A percentile compares a stretch with the other conserved stretches of the same genome.
These are phyloP conservation scores for Hapsidospora chrysogenum DNA, from an alignment of 495 filamentous ascomycete species.

Conservation along the genomic window DNA sequence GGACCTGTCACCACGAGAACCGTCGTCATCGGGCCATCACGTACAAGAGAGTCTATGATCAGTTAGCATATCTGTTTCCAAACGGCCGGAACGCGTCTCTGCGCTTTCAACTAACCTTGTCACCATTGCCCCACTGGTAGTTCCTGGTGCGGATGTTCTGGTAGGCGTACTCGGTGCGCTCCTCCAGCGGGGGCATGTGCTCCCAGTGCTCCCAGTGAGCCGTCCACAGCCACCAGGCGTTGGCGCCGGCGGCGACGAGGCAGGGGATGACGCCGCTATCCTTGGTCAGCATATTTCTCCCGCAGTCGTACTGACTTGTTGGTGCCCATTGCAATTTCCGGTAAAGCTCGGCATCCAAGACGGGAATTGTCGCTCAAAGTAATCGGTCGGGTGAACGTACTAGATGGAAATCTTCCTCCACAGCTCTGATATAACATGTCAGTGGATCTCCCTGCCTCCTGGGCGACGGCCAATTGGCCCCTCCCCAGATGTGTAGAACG, in stretches of 20 bases:
- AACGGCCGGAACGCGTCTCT: not conserved
- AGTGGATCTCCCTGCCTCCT: not conserved
- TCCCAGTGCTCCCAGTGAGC: conserved; percentile 94
- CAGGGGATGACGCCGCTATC: conserved; percentile 49
- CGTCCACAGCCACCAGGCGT: conserved; percentile 78
- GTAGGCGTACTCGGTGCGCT: conserved; percentile 79
- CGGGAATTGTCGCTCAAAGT: conserved; percentile 14
- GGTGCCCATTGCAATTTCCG: not conserved
- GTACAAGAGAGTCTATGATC: conserved; percentile 47
- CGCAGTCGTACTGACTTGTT: not conserved
- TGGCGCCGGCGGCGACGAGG: conserved; percentile 51
- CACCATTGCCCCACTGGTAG: conserved; percentile 81
- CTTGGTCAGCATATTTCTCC: conserved; percentile 6
- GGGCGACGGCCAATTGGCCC: not conserved
- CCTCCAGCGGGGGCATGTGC: conserved; percentile 74
- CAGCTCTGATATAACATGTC: no score
- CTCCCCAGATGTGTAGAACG: no score
- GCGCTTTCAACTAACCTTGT: conserved; percentile 54
- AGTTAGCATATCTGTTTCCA: conserved; percentile 14
- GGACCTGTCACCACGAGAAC: no score
- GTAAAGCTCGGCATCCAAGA: not conserved
- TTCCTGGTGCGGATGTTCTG: conserved; percentile 87
- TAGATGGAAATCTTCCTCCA: conserved; percentile 91
- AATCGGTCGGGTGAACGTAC: conserved; percentile 33
- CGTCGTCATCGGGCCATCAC: no score